Conservation (phyloP, 495 filamentous ascomycete genomes). For the Penicillium longicatenatum region DNA sequence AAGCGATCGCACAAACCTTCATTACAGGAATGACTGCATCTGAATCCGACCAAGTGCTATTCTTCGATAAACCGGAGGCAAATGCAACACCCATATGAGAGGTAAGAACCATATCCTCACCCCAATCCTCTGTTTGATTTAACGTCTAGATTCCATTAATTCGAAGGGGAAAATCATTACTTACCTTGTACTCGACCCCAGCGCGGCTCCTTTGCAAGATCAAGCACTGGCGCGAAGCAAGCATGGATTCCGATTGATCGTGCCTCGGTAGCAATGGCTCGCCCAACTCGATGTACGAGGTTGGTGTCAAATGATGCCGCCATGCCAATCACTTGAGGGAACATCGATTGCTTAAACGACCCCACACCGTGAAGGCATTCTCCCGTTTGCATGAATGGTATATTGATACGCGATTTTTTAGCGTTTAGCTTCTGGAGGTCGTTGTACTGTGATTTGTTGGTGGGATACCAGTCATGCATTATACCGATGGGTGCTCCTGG, state of each 20-base stretch:
- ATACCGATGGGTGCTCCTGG: conserved; percentile 11
- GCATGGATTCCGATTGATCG: conserved; percentile 14
- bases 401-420: neutral
- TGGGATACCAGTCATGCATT: conserved; percentile 17
- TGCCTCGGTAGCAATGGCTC: conserved; percentile 13
- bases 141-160: too few relatives aligned
- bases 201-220: conserved; percentile 15
- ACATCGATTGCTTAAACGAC: conserved; percentile 17
- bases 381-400: conserved; percentile 15
- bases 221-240: conserved; percentile 14
- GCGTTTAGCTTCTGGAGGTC: conserved; percentile 9
- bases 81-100: conserved; percentile 14
- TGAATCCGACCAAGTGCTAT: conserved; percentile 10
- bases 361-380: conserved; percentile 15
- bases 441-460: conserved; percentile 15
- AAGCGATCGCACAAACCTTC: conserved; percentile 5
- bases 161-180: neutral
- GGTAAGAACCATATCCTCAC: conserved; percentile 11
- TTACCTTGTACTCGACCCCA: conserved; percentile 15
- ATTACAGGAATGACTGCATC: conserved; percentile 15
- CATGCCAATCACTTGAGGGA: conserved; percentile 13
- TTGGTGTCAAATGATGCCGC: conserved; percentile 13
- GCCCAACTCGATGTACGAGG: conserved; percentile 7
- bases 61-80: conserved; percentile 12
- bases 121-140: conserved; percentile 13